Percentiles rank a stretch among this genome's conserved stretches.
These are phyloP conservation scores for Cryptosporidium meleagridis DNA, from an alignment of 169 alveolate genomes.

Conservation along the genomic window DNA sequence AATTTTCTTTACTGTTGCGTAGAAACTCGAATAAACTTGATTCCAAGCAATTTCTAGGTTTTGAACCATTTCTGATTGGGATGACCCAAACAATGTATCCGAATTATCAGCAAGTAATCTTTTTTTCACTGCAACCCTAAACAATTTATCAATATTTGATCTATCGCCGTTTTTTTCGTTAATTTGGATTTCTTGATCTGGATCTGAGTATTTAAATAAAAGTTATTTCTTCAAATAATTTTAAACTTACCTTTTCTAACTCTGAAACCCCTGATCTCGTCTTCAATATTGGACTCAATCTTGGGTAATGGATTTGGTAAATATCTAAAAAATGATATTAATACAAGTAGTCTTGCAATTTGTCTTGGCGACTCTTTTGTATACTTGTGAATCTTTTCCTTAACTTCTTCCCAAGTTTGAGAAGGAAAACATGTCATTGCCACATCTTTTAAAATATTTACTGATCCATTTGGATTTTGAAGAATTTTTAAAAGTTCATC, in stretches of 20 bases:
- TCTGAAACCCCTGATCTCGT: constrained; percentile 13
- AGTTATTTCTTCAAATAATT: not conserved
- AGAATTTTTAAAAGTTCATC: constrained; percentile 38
- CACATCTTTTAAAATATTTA: constrained; percentile 10
- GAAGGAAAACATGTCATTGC: constrained; percentile 19
- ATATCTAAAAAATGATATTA: constrained; percentile 40
- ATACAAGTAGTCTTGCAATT: constrained; percentile 41
- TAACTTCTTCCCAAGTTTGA: constrained; percentile 53
- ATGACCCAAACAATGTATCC: constrained; percentile 7
- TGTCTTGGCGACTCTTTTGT: constrained; percentile 71
- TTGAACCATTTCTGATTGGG: constrained; percentile 61
- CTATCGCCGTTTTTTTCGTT: constrained; percentile 3
- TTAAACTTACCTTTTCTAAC: constrained; percentile 31
- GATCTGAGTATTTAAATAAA: not conserved
- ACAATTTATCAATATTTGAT: constrained; percentile 13
- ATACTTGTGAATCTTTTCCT: constrained; percentile 44
- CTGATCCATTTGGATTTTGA: constrained; percentile 25
- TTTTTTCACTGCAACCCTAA: constrained; percentile 54
- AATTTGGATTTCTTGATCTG: not conserved
- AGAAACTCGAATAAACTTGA: constrained; percentile 41
- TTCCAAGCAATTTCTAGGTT: constrained; percentile 51
- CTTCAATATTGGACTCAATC: not conserved
- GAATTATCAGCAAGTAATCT: constrained; percentile 54
- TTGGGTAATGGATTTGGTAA: constrained; percentile 46
- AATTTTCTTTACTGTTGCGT: constrained; percentile 35